phyloP scores from a whole-genome alignment of 176 grass and related monocot species.

The Oryza punctata region DNA sequence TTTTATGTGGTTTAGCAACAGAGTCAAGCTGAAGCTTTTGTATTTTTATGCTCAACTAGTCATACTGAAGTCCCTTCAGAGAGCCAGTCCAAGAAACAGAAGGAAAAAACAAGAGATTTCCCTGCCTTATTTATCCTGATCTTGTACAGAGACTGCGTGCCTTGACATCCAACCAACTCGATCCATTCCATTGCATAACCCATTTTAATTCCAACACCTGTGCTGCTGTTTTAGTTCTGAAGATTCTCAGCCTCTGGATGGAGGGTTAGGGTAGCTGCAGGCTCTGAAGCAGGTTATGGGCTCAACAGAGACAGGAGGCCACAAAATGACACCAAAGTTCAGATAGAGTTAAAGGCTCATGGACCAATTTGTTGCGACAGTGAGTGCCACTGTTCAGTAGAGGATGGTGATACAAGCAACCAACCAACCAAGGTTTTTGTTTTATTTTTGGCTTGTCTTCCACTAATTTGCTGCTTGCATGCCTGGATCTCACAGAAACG shows the following conservation, averaged over 20 bases:
- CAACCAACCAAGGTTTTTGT: background rate
- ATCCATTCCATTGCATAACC: background rate
- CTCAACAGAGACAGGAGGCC: background rate
- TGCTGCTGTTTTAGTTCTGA: background rate
- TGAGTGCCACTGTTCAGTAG: background rate
- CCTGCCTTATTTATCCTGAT: background rate
- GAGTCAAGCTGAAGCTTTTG: background rate
- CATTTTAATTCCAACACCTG: conserved; percentile 14
- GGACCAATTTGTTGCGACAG: background rate
- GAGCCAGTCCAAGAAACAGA: background rate
- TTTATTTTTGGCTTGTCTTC: background rate
- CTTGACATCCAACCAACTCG: conserved; percentile 37
- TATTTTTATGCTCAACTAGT: background rate
- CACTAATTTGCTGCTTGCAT: background rate
- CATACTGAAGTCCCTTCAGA: background rate
- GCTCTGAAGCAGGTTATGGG: background rate
- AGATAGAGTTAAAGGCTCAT: background rate
- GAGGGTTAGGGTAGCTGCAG: background rate
- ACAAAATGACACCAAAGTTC: conserved; percentile 4
- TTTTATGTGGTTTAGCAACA: background rate
- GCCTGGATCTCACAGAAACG: background rate
- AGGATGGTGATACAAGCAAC: conserved; percentile 27
- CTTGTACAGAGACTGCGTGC: background rate
- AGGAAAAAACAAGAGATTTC: background rate
- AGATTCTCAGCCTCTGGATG: background rate